Evolutionary conservation across 192 early-diverging fungal genomes (phyloP).

Genomic region (Piromyces sp.): DNA sequence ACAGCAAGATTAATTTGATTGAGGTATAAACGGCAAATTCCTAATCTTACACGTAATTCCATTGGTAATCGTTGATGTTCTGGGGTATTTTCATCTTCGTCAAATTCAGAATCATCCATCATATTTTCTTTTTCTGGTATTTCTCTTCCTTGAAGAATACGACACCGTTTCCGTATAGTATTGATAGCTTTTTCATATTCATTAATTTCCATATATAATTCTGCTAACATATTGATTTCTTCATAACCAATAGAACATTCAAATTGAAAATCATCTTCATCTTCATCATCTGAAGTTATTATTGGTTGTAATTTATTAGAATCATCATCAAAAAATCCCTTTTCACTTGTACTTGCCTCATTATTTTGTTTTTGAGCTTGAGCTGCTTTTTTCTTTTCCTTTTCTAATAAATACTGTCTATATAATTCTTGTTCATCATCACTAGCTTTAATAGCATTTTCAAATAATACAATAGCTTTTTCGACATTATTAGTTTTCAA

Average conservation of each 20-base stretch:
- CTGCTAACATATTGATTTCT: constrained; percentile 72
- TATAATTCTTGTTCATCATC: constrained; percentile 3
- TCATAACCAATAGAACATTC: constrained; percentile 45
- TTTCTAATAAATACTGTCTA: constrained; percentile 13
- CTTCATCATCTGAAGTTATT: constrained; percentile 7
- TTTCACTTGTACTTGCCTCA: constrained; percentile 9
- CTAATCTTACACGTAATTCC: constrained; percentile 73
- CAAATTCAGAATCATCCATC: constrained; percentile 43
- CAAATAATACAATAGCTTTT: background rate
- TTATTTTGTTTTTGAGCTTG: constrained; percentile 1
- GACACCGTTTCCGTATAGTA: constrained; percentile 49
- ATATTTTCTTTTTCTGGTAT: constrained; percentile 8
- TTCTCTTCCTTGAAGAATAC: constrained; percentile 50
- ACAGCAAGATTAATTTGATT: constrained; percentile 49
- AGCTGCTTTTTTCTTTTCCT: constrained; percentile 11
- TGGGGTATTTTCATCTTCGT: constrained; percentile 12
- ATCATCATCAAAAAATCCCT: constrained; percentile 12
- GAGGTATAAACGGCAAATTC: constrained; percentile 55
- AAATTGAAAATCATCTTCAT: constrained; percentile 7
- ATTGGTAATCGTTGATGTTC: constrained; percentile 37
- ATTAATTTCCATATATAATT: constrained; percentile 60
- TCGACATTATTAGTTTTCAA: background rate
- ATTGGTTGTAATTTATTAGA: constrained; percentile 9
- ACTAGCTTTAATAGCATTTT: background rate
- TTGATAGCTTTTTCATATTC: constrained; percentile 57